Base-by-base conservation (phyloP, 148 eudicot species). In the Spergularia marina region DNA sequence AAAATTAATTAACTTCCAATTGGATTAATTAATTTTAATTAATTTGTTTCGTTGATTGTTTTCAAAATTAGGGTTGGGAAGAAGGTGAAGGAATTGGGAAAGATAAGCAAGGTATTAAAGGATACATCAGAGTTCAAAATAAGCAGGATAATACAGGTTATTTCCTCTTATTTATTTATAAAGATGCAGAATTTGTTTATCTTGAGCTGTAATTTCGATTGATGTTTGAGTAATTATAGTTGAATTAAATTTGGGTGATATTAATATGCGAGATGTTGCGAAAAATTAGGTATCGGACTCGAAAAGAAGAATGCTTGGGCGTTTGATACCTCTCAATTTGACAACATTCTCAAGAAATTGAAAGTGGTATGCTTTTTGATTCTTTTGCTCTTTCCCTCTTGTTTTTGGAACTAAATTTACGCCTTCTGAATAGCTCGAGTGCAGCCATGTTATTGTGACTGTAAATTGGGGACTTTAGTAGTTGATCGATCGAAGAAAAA, bases 11-110 rank as follows among this genome's bases (percentile, higher is more conserved):
- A 8, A 16, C 11, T 52, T 60, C 2, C 1, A 61, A 51, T 15
- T 3, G 17, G 8, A 49, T 17, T 0, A 18, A 47, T 23, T 12
- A 9, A 2, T 18, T 21, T 23, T 49, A 15, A 23, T 41, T 68
- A 15, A 23, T 36, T 40, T 49, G 10, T 36, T 62, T 6, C n/a
- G 2, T 71, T 71, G 21, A 59, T 70, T 57, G 15, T 16, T 49
- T 2, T 77, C 21, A 62, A 15, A 41, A 17, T 61, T 70, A 95
- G 98, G 98, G 98, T 34, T 95, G 98, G 98, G 97, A 95, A 82
- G 98, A 95, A 92, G 98, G 98, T 14, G 98, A 95, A 85, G 98
- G 98, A 7, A 89, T 95, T 65, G 98, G 98, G 14, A 95, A 92
- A 76, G 91, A 95, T 17, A 95, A 95, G 80, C 98, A 95, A 89